Percentiles rank a stretch among this genome's conserved stretches.
Evolutionary conservation across 2,329 filamentous ascomycete species (phyloP).

Genomic region (Pseudocercospora pini-densiflorae): DNA sequence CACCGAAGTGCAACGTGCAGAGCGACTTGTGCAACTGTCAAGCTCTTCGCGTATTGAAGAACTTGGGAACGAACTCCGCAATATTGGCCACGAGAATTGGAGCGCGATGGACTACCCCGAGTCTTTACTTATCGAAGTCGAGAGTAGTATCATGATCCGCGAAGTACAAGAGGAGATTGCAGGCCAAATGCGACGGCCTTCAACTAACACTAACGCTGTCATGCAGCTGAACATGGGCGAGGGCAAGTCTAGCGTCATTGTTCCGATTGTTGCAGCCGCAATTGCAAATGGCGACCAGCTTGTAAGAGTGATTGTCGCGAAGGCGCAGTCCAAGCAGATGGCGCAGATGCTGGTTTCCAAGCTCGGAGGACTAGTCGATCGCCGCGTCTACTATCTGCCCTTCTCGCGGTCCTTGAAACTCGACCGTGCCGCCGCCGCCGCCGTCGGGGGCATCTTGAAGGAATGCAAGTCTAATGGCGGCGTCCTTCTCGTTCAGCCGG

Average conservation of each 20-base stretch:
- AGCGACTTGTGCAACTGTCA: constrained; percentile 46
- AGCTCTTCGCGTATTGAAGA: constrained; percentile 17
- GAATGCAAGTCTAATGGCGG: constrained; percentile 52
- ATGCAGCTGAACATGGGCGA: constrained; percentile 75
- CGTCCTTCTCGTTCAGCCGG: constrained; percentile 64
- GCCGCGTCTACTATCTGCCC: constrained; percentile 60
- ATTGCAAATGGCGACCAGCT: constrained; percentile 50
- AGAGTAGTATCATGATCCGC: constrained; percentile 66
- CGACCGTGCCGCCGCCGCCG: constrained; percentile 32
- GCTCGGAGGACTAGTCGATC: constrained; percentile 59
- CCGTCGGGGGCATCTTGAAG: constrained; percentile 47
- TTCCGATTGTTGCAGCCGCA: constrained; percentile 63
- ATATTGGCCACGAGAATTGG: constrained; percentile 62
- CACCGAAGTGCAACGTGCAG: constrained; percentile 51
- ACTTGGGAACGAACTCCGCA: constrained; percentile 50
- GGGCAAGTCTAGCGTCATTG: constrained; percentile 71
- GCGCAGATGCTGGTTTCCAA: constrained; percentile 60
- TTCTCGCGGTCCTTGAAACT: constrained; percentile 60
- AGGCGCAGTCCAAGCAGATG: constrained; percentile 61
- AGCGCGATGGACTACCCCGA: constrained; percentile 58
- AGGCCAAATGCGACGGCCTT: constrained; percentile 61
- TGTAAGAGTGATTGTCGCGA: constrained; percentile 60
- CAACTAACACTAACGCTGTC: constrained; percentile 56
- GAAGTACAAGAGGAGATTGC: constrained; percentile 67
- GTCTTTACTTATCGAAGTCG: constrained; percentile 70